A percentile compares a stretch with the other conserved stretches of the same genome.
Conservation (phyloP, 2,329 filamentous ascomycete genomes). For the Acarospora socialis region DNA sequence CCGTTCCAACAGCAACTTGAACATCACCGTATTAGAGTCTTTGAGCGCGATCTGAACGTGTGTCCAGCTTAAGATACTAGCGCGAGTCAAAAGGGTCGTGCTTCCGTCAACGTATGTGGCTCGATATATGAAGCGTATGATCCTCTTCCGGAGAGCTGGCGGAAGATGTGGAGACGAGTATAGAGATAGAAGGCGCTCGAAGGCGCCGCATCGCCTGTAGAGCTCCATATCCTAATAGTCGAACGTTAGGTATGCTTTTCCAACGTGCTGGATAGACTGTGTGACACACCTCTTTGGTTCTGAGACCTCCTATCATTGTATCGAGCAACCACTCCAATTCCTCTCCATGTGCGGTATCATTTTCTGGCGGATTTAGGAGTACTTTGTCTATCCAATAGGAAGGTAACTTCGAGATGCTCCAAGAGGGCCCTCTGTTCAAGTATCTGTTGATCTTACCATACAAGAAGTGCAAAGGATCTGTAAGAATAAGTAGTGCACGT, state of each 20-base stretch:
- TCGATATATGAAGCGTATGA: constrained; percentile 49
- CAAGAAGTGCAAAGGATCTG: constrained; percentile 63
- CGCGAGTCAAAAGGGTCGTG: constrained; percentile 65
- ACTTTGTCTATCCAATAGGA: constrained; percentile 53
- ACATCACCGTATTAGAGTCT: constrained; percentile 27
- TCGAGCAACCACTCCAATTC: constrained; percentile 63
- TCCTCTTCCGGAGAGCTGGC: constrained; percentile 44
- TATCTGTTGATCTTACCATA: constrained; percentile 81
- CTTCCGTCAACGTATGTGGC: constrained; percentile 57
- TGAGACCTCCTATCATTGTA: constrained; percentile 52
- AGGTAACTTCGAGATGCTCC: constrained; percentile 46
- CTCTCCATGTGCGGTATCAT: constrained; percentile 57
- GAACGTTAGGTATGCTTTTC: neutral
- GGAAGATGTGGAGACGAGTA: constrained; percentile 53
- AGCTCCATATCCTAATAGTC: constrained; percentile 30
- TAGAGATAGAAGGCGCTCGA: constrained; percentile 60
- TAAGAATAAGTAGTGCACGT: constrained; percentile 54
- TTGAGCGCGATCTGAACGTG: constrained; percentile 44
- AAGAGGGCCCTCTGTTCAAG: constrained; percentile 61
- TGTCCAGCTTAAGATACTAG: constrained; percentile 62
- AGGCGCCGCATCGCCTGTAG: constrained; percentile 45
- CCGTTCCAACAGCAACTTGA: constrained; percentile 41
- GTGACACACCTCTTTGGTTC: constrained; percentile 37
- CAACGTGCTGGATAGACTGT: neutral
- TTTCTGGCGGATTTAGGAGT: constrained; percentile 56